A percentile compares a stretch with the other conserved stretches of the same genome.
phyloP scores from a whole-genome alignment of 2,329 filamentous ascomycete species.

The Ophiostoma triangulosporum region DNA sequence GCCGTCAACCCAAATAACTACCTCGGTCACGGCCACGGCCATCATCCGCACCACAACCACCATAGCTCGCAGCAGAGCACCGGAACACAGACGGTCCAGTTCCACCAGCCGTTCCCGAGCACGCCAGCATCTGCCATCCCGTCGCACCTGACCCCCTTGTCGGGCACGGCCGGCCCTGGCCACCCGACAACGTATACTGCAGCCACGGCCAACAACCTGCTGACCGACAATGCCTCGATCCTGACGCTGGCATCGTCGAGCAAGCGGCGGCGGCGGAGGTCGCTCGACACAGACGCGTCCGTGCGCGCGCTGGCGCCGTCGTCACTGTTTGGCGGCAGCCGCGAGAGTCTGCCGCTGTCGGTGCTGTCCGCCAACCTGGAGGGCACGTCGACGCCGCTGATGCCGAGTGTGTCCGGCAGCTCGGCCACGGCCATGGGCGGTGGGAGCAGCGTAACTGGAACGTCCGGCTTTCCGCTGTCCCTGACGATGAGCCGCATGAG shows the following conservation, averaged over 20 bases:
- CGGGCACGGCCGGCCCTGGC: conserved; percentile 18
- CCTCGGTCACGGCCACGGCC: not conserved
- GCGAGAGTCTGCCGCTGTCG: conserved; percentile 66
- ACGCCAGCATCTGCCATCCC: conserved; percentile 60
- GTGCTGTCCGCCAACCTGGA: conserved; percentile 62
- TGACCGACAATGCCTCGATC: conserved; percentile 78
- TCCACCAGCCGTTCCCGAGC: conserved; percentile 52
- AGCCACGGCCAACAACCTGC: conserved; percentile 69
- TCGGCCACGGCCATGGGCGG: conserved; percentile 24
- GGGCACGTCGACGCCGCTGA: conserved; percentile 15
- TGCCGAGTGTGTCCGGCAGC: conserved; percentile 48
- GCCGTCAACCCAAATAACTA: conserved; percentile 26
- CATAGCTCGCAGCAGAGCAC: conserved; percentile 24
- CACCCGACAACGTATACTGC: conserved; percentile 60
- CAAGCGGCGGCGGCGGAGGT: conserved; percentile 62
- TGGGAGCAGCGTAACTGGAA: conserved; percentile 22
- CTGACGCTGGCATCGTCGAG: conserved; percentile 73
- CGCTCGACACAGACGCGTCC: conserved; percentile 74
- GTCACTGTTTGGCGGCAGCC: conserved; percentile 68
- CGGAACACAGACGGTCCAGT: conserved; percentile 40
- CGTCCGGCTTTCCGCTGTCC: conserved; percentile 34
- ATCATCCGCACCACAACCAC: conserved; percentile 18
- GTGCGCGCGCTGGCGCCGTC: conserved; percentile 74
- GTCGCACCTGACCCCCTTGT: conserved; percentile 46
- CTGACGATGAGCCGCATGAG: conserved; percentile 26